Percentiles rank a stretch among this genome's conserved stretches.
Evolutionary conservation across 75 land plant genomes (phyloP).

Genomic region (Pinus taeda): DNA sequence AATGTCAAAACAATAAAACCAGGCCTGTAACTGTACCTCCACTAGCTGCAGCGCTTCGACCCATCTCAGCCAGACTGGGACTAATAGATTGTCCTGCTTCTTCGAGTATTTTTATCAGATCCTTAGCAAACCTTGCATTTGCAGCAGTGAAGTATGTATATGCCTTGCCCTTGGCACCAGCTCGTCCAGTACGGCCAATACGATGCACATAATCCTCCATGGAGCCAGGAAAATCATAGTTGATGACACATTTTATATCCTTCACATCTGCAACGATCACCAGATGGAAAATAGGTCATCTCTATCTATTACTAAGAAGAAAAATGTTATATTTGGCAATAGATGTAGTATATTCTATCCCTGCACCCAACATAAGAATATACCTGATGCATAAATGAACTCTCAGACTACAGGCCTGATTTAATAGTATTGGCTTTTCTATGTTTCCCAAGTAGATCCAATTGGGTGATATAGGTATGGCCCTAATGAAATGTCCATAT

Average conservation of each 20-base stretch:
- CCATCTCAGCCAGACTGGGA: constrained; percentile 79
- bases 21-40: constrained; percentile 36
- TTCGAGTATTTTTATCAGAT: constrained; percentile 71
- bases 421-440: background rate
- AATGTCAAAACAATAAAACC: constrained; percentile 4
- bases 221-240: constrained; percentile 99
- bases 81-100: constrained; percentile 92
- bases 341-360: background rate
- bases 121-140: constrained; percentile 95
- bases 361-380: background rate
- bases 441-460: background rate
- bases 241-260: constrained; percentile 95
- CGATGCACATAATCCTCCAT: constrained; percentile 99
- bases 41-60: constrained; percentile 59
- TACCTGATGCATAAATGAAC: background rate
- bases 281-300: background rate
- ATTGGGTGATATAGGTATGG: background rate
- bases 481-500: background rate
- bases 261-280: constrained; percentile 76
- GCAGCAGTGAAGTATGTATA: constrained; percentile 98
- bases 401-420: background rate
- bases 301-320: background rate
- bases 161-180: constrained; percentile 96
- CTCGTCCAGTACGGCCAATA: constrained; percentile 97
- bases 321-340: background rate